Evolutionary conservation across 345 rosid genomes (phyloP).

Genomic region (Arabidopsis thaliana): DNA sequence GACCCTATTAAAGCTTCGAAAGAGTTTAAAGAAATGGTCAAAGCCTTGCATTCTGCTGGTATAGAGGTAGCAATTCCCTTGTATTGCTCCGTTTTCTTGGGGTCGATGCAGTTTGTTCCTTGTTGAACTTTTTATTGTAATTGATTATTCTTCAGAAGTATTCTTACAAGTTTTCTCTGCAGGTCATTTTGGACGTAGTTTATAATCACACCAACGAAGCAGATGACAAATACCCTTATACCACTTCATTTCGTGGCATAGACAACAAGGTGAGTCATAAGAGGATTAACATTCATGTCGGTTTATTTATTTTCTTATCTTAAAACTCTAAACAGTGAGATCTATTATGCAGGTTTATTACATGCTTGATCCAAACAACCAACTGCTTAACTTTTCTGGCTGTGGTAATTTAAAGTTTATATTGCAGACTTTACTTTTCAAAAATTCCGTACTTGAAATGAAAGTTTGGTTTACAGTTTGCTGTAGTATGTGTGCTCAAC

Average conservation of each 20-base stretch:
- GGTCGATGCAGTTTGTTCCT: neutral
- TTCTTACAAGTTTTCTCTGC: slow-evolving; percentile 33
- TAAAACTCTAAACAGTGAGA: slow-evolving; percentile 19
- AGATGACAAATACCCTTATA: slow-evolving; percentile 77
- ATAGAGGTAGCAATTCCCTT: slow-evolving; percentile 69
- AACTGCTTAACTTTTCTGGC: slow-evolving; percentile 81
- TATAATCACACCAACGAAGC: slow-evolving; percentile 97
- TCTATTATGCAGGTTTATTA: slow-evolving; percentile 74
- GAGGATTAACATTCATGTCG: neutral
- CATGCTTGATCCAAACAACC: slow-evolving; percentile 74
- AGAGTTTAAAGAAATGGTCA: slow-evolving; percentile 95
- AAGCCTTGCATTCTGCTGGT: slow-evolving; percentile 88
- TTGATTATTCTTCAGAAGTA: slow-evolving; percentile 10
- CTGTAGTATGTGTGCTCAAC: slow-evolving; percentile 8
- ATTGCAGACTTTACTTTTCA: slow-evolving; percentile 19
- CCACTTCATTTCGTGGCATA: slow-evolving; percentile 95
- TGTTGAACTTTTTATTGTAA: slow-evolving; percentile 7
- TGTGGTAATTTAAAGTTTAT: slow-evolving; percentile 65
- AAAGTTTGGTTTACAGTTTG: slow-evolving; percentile 15
- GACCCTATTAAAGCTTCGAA: slow-evolving; percentile 77
- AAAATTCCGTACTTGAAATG: neutral
- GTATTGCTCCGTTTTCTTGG: neutral
- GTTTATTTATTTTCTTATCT: neutral
- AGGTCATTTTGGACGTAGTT: slow-evolving; percentile 97
- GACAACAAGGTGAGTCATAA: slow-evolving; percentile 73